Evolutionary conservation across 1,139 yeast species (phyloP), one percentile per base, ranked within the genome.

Genomic region (Geotrichum fermentans): DNA sequence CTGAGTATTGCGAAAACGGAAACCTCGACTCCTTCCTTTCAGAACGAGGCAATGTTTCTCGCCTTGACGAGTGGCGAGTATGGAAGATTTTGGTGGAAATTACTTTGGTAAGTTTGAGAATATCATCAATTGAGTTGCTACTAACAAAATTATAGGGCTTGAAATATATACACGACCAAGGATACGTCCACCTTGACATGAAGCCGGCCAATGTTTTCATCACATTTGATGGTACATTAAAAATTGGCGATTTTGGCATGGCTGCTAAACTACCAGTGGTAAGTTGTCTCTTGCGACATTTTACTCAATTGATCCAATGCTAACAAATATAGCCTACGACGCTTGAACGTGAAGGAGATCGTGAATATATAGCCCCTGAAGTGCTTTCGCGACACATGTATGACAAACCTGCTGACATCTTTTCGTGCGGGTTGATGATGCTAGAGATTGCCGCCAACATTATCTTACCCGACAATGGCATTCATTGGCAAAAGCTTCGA

Each of bases 361-460:
- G 98, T 43, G 96, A 92, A 66, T 92, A 92, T 66, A 92, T 92
- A 68, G 98, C 99, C 0, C 98, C 98, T 1, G 99, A 92, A 65
- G 82, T 92, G 34, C 81, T 92, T 50, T 80, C 90, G 38, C 81
- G 78, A 50, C 89, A 88, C 61, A 76, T 79, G 48, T 92, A 92
- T 62, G 90, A 89, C 45, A 89, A 85, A 57, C 90, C 92, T 52
- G 97, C 98, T 0, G 99, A 92, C 66, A 82, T 92, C 11, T 92
- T 92, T 67, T 85, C 96, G 29, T 76, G 90, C 43, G 99, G 98
- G 0, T 73, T 94, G 53, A 86, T 92, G 57, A 83, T 92, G 71
- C 82, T 92, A 44, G 99, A 92, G 67, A 85, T 89, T 58, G 98
- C 98, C 1, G 96, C 98, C 1, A 92, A 92, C 66, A 92, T 92